Evolutionary conservation across 148 eudicot genomes (phyloP), one percentile per base, ranked within the genome.

Genomic region (Amaranthus palmeri): DNA sequence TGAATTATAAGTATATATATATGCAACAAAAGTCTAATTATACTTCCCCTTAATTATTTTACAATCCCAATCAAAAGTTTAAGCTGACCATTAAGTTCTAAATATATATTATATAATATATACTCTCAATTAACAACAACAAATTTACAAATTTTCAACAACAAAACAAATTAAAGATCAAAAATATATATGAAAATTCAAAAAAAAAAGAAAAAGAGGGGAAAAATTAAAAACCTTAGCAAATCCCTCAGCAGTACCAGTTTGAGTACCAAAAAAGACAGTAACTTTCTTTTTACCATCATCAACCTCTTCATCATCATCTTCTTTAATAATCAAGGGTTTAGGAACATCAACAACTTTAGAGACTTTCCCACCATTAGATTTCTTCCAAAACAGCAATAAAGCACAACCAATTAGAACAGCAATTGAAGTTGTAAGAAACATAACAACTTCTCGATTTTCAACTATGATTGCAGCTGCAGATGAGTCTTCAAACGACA

Each of bases 231-330:
- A 25, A 51, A 90, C 98, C 96, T 95, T 95, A 3, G 97, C 93
- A 44, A 95, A 95, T 15, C 99, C 99, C 74, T 95, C 99, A 57
- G 99, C 99, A 5, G 99, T 95, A 43, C 99, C 99, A 55, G 99
- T 95, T 72, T 95, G 96, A 17, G 98, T 93, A 2, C 98, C 98
- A 65, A 84, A 93, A 57, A 93, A 90, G 61, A 93, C 70, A 13
- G 96, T 85, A 17, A 93, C 90, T 71, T 86, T 93, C 71, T 76
- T 88, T 83, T 78, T 86, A 6, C 90, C 89, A 46, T 91, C 98
- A 74, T 90, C 98, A 50, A 84, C 83, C n/a, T 88, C 93, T 61
- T 80, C 87, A 55, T 88, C 85, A 73, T 86, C 92, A 3, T 54
- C 79, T 25, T 25, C 36, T 43, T 83, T 87, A 42, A 82, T 69